Percentiles rank a stretch among this genome's conserved stretches.
phyloP scores from a whole-genome alignment of 352 stramenopile genomes.

The Blastocystis sp. region DNA sequence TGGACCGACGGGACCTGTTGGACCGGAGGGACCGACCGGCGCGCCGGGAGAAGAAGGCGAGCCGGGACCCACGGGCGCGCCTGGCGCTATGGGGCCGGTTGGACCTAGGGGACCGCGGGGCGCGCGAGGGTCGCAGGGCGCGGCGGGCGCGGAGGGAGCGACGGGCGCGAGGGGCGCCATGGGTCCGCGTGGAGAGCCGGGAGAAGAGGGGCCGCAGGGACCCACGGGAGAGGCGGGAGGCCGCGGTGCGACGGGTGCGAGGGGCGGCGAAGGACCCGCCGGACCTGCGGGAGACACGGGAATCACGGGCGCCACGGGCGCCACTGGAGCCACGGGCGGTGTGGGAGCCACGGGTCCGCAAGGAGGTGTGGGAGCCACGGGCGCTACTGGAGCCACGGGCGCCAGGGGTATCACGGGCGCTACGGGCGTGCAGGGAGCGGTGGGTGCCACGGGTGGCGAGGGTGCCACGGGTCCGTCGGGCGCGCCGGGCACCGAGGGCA shows the following conservation, averaged over 20 bases:
- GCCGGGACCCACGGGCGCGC: slow-evolving; percentile 48
- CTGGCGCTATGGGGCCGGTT: not conserved
- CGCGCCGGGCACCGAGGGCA: slow-evolving; percentile 12
- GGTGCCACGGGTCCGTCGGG: slow-evolving; percentile 27
- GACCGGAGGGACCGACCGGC: slow-evolving; percentile 21
- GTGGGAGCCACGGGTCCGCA: not conserved
- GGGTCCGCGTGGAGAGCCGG: slow-evolving; percentile 2
- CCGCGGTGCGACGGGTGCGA: not conserved
- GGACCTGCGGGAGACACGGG: slow-evolving; percentile 28
- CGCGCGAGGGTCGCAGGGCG: not conserved
- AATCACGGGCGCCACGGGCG: slow-evolving; percentile 19
- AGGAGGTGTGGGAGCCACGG: slow-evolving; percentile 9
- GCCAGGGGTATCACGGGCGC: slow-evolving; percentile 7
- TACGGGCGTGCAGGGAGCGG: slow-evolving; percentile 10
- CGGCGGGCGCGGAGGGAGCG: not conserved
- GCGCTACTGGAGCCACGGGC: slow-evolving; percentile 5
- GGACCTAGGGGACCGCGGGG: not conserved
- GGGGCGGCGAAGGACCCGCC: not conserved
- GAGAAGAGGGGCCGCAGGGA: slow-evolving; percentile 7
- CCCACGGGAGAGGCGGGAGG: not conserved
- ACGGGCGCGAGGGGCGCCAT: not conserved
- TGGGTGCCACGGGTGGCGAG: not conserved
- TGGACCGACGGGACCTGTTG: slow-evolving; percentile 1
- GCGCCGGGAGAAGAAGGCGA: slow-evolving; percentile 4
- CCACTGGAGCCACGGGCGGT: not conserved